phyloP scores from a whole-genome alignment of 331 rosid genomes.

The Erythrophleum ivorense region DNA sequence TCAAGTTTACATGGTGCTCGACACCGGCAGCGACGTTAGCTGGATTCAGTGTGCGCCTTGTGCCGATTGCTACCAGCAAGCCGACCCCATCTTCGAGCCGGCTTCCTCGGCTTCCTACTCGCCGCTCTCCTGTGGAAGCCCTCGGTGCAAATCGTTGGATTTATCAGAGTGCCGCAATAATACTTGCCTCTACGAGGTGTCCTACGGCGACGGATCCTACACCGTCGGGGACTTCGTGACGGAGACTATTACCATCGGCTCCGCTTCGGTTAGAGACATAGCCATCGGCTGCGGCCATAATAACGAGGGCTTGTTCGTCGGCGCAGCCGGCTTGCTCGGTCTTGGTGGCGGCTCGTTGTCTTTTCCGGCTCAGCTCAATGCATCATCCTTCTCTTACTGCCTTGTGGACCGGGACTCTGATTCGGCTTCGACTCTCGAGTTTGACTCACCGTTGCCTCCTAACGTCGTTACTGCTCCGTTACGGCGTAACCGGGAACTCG shows the following conservation, averaged over 20 bases:
- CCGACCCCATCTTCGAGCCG: conserved; percentile 84
- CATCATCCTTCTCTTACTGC: conserved; percentile 78
- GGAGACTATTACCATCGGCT: conserved; percentile 73
- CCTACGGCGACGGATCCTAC: conserved; percentile 95
- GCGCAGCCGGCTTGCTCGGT: conserved; percentile 88
- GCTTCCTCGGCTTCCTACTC: conserved; percentile 62
- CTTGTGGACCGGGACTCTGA: conserved; percentile 88
- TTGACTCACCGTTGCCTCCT: conserved; percentile 56
- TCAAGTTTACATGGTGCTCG: conserved; percentile 70
- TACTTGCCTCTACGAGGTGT: conserved; percentile 81
- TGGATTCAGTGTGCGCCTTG: conserved; percentile 95
- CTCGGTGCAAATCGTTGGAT: conserved; percentile 71
- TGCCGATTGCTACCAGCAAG: conserved; percentile 78
- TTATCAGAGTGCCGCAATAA: conserved; percentile 72
- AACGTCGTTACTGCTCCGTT: conserved; percentile 71
- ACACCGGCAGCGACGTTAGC: conserved; percentile 88
- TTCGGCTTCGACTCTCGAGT: conserved; percentile 76
- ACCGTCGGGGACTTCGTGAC: conserved; percentile 80
- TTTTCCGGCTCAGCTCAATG: conserved; percentile 75
- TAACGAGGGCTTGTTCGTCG: conserved; percentile 82
- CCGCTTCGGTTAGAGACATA: conserved; percentile 43
- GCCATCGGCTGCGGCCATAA: conserved; percentile 87
- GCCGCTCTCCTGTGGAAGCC: conserved; percentile 58
- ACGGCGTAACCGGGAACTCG: conserved; percentile 53
- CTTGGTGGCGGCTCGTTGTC: conserved; percentile 84